These are phyloP conservation scores for Suillus cothurnatus DNA, from an alignment of 768 basidiomycete genomes.

Conservation along the genomic window DNA sequence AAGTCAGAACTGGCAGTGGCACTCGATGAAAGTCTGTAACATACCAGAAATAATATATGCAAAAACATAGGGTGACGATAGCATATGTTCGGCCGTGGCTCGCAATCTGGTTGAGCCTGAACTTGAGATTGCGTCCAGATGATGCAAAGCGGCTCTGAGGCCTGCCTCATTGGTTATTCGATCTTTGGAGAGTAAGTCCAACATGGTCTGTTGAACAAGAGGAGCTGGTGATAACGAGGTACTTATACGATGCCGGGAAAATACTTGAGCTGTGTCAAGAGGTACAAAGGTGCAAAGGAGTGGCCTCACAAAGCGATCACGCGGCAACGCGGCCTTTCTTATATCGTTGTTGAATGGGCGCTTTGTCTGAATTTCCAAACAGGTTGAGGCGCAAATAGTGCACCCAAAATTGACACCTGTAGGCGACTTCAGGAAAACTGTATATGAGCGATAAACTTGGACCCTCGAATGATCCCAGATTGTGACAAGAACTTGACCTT, in stretches of 20 bases:
- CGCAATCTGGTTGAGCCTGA: conserved; percentile 21
- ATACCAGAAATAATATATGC: conserved; percentile 33
- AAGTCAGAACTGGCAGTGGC: conserved; percentile 3
- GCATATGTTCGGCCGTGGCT: conserved; percentile 30
- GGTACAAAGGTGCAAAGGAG: not conserved
- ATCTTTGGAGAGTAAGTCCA: conserved; percentile 4
- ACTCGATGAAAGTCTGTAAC: not conserved
- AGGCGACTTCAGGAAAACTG: not conserved
- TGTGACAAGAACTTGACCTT: not conserved
- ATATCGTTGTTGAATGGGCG: not conserved
- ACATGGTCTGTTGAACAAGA: not conserved
- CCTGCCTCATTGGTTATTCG: conserved; percentile 23
- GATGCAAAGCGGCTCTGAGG: conserved; percentile 16
- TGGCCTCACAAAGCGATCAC: not conserved
- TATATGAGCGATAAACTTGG: conserved; percentile 1
- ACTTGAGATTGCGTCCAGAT: conserved; percentile 29
- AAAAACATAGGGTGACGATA: conserved; percentile 28
- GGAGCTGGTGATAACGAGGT: not conserved
- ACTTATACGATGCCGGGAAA: not conserved
- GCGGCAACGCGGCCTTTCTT: not conserved
- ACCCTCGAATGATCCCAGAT: conserved; percentile 1
- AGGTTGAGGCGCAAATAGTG: not conserved
- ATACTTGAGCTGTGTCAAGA: not conserved
- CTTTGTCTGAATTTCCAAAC: not conserved
- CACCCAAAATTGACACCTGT: not conserved